Base-by-base conservation (phyloP, 148 eudicot species). In the Cornus kousa region DNA sequence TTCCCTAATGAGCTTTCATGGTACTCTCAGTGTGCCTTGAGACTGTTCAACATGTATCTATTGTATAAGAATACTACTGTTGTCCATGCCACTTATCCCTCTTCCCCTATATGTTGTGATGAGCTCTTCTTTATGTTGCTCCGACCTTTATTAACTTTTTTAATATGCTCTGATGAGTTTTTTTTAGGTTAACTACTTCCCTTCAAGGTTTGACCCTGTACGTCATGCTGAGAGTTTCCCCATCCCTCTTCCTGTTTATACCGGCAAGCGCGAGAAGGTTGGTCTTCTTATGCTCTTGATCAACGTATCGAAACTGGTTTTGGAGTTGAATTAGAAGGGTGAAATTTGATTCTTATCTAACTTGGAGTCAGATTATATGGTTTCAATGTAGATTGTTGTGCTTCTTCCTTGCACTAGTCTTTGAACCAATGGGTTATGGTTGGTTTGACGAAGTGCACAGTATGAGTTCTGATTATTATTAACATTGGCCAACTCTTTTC, bases 171-270 rank as follows among this genome's bases (percentile, higher is more conserved):
- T n/a, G 66, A 60, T 60, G 65, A 62, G 24, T 62, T 3, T 17
- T n/a, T 20, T 62, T 62, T n/a, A 83, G 85, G 68, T 83, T 20
- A 71, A 80, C 71, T 77, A 80, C 75, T 83, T 83, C 80, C 83
- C 83, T 40, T 83, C 83, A 46, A 83, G 83, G 35, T 74, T 74
- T 65, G 82, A 83, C 59, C 75, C 76, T 46, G 82, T 72, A 66
- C 74, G 77, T 2, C 82, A 79, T 67, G 82, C 85, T 35, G 79
- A 75, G 73, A 24, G 3, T 69, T 73, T 70, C 64, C 85, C 82
- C 4, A 79, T 75, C 39, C 85, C 82, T 79, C 59, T 77, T 31
- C 74, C 74, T 62, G 1, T 62, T 17, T 2, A 6, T 19, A 62
- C 66, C 6, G 66, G 66, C 66, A 62, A 20, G 19, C 66, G 66